These are phyloP conservation scores for Colletotrichum abscissum DNA, from an alignment of 2,329 filamentous ascomycete species.

Conservation along the genomic window DNA sequence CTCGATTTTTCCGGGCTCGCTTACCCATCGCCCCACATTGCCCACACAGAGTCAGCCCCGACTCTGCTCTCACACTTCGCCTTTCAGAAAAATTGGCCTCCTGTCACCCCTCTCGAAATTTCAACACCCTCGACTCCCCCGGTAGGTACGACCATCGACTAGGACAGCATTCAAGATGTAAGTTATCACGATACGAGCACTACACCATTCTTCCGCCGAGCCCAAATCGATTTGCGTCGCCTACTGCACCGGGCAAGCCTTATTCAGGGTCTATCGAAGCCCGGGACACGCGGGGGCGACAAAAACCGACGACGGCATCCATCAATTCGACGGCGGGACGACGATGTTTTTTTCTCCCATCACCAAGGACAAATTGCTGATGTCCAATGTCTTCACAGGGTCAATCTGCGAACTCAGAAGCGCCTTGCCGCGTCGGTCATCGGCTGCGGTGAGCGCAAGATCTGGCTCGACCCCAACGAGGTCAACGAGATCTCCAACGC, in stretches of 20 bases:
- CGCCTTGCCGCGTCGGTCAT: slow-evolving; percentile 98
- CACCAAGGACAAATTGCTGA: slow-evolving; percentile 23
- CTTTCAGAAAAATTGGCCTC: slow-evolving; percentile 45
- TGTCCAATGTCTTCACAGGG: slow-evolving; percentile 69
- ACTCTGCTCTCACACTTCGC: slow-evolving; percentile 41
- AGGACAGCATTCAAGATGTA: slow-evolving; percentile 53
- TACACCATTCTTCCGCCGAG: slow-evolving; percentile 22
- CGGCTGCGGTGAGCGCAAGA: slow-evolving; percentile 99
- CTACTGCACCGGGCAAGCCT: slow-evolving; percentile 14
- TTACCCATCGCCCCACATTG: slow-evolving; percentile 49
- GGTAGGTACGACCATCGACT: slow-evolving; percentile 49
- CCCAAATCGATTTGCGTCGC: slow-evolving; percentile 21
- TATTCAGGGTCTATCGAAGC: not conserved
- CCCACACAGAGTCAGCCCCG: slow-evolving; percentile 53
- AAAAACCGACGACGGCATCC: slow-evolving; percentile 12
- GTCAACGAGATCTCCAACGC: slow-evolving; percentile 99
- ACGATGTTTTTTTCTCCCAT: not conserved
- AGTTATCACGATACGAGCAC: slow-evolving; percentile 40
- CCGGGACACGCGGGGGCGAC: slow-evolving; percentile 4
- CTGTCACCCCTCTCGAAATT: slow-evolving; percentile 50
- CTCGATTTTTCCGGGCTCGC: slow-evolving; percentile 41
- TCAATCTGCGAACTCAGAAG: slow-evolving; percentile 99
- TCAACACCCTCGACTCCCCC: slow-evolving; percentile 43
- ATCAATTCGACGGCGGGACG: not conserved
- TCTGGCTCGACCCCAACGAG: slow-evolving; percentile 99